These are phyloP conservation scores for Vigna angularis DNA, from an alignment of 306 rosid genomes.

Conservation along the genomic window DNA sequence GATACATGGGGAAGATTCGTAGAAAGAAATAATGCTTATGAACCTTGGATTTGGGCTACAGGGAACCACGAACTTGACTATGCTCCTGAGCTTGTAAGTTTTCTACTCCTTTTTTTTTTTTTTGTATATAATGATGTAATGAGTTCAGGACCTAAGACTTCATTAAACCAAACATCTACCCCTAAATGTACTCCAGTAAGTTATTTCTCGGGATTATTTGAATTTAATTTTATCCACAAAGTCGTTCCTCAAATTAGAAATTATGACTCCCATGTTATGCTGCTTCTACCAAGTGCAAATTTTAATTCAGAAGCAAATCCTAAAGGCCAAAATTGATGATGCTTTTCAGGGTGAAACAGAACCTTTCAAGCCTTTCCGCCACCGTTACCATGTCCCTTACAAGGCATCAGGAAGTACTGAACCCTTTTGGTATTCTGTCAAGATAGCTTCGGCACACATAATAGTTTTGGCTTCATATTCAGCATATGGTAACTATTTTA, in stretches of 20 bases:
- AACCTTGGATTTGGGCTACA: constrained; percentile 92
- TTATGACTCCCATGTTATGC: not conserved
- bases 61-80: constrained; percentile 80
- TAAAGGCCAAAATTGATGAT: constrained; percentile 10
- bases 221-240: not conserved
- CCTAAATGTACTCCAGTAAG: not conserved
- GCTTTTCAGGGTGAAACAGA: constrained; percentile 62
- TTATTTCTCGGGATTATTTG: not conserved
- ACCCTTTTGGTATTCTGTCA: constrained; percentile 83
- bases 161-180: not conserved
- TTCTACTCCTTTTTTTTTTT: not conserved
- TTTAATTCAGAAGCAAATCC: not conserved
- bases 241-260: not conserved
- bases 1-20: constrained; percentile 77
- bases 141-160: too few relatives aligned
- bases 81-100: constrained; percentile 69
- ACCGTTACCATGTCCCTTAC: constrained; percentile 60
- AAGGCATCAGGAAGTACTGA: constrained; percentile 59
- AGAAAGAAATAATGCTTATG: constrained; percentile 81
- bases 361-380: constrained; percentile 65
- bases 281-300: not conserved
- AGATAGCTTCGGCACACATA: constrained; percentile 77
- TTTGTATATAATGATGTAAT: not conserved
- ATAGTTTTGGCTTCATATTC: constrained; percentile 77
- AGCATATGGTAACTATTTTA: constrained; percentile 60